Conservation (phyloP, 23 red algal species). For the Cyanidiococcus yangmingshanensis region DNA sequence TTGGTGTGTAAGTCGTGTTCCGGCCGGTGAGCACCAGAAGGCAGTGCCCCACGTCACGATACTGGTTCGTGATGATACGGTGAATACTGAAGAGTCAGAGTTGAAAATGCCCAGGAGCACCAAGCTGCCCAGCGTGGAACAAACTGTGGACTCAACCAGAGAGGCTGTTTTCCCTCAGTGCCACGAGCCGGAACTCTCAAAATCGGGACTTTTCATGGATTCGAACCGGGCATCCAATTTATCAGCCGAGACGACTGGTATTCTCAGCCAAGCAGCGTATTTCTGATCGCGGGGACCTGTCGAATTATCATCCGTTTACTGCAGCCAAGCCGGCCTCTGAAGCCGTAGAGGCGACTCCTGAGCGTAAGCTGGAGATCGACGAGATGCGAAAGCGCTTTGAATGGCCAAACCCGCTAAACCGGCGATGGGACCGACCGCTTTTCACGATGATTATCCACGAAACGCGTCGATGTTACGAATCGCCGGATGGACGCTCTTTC, state of each 20-base stretch:
- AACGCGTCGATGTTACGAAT: background rate
- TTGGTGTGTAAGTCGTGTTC: conserved; percentile 66
- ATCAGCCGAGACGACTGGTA: no score
- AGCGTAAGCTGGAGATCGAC: conserved; percentile 16
- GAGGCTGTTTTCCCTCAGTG: no score
- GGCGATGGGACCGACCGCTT: conserved; percentile 19
- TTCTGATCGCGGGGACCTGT: no score
- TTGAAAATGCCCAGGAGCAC: no score
- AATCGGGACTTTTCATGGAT: no score
- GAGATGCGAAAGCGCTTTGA: background rate
- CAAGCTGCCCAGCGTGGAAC: no score
- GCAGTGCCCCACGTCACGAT: background rate
- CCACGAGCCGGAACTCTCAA: no score
- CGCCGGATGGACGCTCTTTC: background rate
- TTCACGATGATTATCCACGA: background rate
- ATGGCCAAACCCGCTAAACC: conserved; percentile 2
- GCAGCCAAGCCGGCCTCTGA: no score
- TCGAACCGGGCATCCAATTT: no score
- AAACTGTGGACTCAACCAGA: no score
- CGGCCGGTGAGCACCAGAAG: background rate
- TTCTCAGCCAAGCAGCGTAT: no score
- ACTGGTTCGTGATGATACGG: background rate
- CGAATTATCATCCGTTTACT: no score
- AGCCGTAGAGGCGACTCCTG: conserved; percentile 23
- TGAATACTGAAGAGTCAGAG: background rate